Base-by-base conservation (phyloP, 148 eudicot genomes). In the Salicornia ramosissima region DNA sequence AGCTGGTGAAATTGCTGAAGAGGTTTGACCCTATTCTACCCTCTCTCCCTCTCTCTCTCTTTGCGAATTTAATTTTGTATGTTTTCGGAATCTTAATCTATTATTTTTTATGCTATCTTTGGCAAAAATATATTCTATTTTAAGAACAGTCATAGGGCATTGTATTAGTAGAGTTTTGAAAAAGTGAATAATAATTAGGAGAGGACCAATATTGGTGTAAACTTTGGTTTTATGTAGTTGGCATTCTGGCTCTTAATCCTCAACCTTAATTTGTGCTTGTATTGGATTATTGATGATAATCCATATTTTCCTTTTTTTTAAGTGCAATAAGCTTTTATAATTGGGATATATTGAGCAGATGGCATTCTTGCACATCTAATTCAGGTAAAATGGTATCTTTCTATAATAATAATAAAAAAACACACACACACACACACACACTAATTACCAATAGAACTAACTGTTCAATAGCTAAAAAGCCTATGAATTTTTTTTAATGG, bases 1-100 rank as follows among this genome's bases (percentile, higher is more conserved):
- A 68, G 99, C 99, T 10, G 99, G 99, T 19, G 92, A 94, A 83
- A 89, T 91, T 22, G 99, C 97, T 33, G 87, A 94, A 77, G 97
- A 94, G 96, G 99, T 94, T 18, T 69, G 8, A 12, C 39, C 19
- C 67, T 19, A 4, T 39, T 43, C 4, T 36, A 3, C 40, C 8
- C 40, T 36, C 47, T 18, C 65, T 29, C 52, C 64, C 30, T 4
- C 9, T 60, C 18, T 49, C 46, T 64, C 69, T n/a, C 45, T 16
- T 12, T 64, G 64, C 56, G 26, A 19, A 8, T 57, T 65, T 43
- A 22, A 39, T 57, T 45, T 13, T 68, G 61, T 42, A 62, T 45
- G 11, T 65, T 62, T 46, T 33, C 4, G 19, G 50, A 15, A 6
- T 54, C 15, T 31, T 10, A 21, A 53, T 31, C 18, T 57, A 63